Evolutionary conservation across 176 grass and related monocot species (phyloP).

Genomic region (Tuctoria greenei): DNA sequence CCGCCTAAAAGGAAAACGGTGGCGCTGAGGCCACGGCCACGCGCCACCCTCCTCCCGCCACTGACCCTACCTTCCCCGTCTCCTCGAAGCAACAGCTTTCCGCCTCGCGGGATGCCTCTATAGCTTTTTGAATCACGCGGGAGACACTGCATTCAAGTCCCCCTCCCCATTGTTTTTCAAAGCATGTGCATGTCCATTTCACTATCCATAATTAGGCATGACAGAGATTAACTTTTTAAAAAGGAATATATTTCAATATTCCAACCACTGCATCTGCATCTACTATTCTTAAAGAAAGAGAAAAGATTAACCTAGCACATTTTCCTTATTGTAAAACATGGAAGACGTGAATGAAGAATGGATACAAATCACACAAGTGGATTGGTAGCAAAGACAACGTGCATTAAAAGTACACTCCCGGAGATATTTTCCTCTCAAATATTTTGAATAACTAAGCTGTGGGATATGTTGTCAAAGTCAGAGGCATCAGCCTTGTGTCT

Average conservation of each 20-base stretch:
- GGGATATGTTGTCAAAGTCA: no score
- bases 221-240: neutral
- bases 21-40: conserved; percentile 11
- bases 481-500: no score
- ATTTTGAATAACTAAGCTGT: no score
- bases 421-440: no score
- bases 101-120: neutral
- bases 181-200: neutral
- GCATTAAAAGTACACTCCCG: no score
- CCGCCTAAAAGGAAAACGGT: neutral
- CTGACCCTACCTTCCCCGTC: neutral
- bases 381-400: no score
- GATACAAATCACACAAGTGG: neutral
- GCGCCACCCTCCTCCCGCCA: neutral
- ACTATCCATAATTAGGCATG: neutral
- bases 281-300: no score
- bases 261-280: no score
- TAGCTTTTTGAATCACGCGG: neutral
- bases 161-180: neutral
- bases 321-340: neutral
- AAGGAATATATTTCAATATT: no score
- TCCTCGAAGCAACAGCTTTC: neutral
- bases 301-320: neutral
- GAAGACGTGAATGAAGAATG: neutral
- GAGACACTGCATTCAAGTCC: neutral